Conservation (phyloP, 176 grass and related monocot species). For the Oropetium thomaeum region DNA sequence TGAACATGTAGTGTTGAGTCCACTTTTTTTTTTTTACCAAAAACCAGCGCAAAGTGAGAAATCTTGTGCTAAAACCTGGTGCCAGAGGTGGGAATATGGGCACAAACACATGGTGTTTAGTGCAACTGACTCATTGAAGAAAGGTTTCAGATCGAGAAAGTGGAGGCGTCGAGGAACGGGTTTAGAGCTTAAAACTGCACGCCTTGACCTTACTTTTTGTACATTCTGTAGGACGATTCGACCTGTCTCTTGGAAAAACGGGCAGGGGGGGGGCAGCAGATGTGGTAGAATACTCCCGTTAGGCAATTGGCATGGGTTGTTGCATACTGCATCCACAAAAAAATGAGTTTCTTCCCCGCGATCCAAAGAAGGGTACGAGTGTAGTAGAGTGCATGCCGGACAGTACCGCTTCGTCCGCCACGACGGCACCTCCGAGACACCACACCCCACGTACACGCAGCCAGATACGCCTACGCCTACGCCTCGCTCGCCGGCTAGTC, state of each 20-base stretch:
- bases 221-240: conserved; percentile 34
- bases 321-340: no score
- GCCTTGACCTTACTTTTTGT: conserved; percentile 16
- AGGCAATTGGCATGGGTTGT: conserved; percentile 16
- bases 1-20: no score
- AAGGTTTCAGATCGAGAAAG: neutral
- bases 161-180: neutral
- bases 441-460: neutral
- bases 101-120: no score
- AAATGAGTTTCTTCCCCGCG: conserved; percentile 13
- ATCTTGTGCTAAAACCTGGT: no score
- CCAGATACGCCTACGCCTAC: no score
- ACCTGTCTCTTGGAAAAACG: conserved; percentile 27
- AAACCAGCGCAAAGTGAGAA: no score
- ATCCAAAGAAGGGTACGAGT: conserved; percentile 28
- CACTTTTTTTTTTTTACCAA: no score
- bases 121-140: no score
- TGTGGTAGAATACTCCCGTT: conserved; percentile 26
- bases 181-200: neutral
- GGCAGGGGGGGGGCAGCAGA: conserved; percentile 9
- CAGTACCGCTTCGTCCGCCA: conserved; percentile 11
- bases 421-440: neutral
- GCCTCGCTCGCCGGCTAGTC: no score
- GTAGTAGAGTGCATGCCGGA: conserved; percentile 31
- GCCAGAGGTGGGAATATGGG: no score